Evolutionary conservation across 2,329 filamentous ascomycete genomes (phyloP).

Genomic region (Penicillium sp.): DNA sequence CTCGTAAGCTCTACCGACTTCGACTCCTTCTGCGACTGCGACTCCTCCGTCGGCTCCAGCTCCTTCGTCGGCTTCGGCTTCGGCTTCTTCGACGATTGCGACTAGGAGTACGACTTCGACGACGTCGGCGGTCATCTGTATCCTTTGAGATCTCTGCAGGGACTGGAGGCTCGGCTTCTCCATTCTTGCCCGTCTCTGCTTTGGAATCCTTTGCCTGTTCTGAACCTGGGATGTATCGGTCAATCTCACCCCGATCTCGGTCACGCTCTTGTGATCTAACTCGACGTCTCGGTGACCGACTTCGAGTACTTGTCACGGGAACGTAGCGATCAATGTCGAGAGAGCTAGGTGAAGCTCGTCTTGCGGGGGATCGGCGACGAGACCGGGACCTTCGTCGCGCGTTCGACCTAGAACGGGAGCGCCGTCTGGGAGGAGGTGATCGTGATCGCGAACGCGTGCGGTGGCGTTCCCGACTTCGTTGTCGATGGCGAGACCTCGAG

Average conservation of each 20-base stretch:
- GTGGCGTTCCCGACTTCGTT: conserved; percentile 14
- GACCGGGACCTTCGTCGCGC: conserved; percentile 34
- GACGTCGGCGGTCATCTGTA: conserved; percentile 23
- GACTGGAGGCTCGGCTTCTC: conserved; percentile 6
- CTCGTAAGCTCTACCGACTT: conserved; percentile 22
- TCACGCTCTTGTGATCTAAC: conserved; percentile 40
- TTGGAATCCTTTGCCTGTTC: conserved; percentile 31
- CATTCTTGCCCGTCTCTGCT: conserved; percentile 21
- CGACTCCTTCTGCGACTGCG: conserved; percentile 16
- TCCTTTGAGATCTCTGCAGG: conserved; percentile 21
- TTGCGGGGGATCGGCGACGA: conserved; percentile 31
- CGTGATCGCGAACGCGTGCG: conserved; percentile 22
- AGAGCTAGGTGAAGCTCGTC: conserved; percentile 32
- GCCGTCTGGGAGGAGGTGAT: conserved; percentile 22
- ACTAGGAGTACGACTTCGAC: conserved; percentile 13
- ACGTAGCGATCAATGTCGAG: conserved; percentile 49
- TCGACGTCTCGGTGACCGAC: conserved; percentile 44
- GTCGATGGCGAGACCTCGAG: conserved; percentile 17
- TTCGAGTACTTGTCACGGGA: conserved; percentile 42
- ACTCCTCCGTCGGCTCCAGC: conserved; percentile 20
- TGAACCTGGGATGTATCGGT: conserved; percentile 48
- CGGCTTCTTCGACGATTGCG: conserved; percentile 21
- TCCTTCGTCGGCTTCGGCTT: conserved; percentile 19
- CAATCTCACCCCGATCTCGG: conserved; percentile 41
- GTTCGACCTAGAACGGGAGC: conserved; percentile 23